These are phyloP conservation scores for Saturnispora sekii DNA, from an alignment of 805 yeast genomes.

Conservation along the genomic window DNA sequence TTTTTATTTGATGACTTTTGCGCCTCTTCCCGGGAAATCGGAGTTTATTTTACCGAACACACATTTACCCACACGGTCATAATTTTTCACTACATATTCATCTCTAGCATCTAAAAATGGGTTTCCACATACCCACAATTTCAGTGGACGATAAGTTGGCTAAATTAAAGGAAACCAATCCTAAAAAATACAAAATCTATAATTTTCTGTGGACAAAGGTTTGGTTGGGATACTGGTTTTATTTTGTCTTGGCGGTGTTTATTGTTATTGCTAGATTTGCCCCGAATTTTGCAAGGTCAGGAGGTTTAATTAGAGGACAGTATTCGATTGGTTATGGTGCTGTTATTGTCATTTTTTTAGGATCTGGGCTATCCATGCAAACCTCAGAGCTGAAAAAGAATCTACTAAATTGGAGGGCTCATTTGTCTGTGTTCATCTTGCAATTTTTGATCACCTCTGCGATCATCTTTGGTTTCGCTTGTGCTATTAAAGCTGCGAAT, in stretches of 20 bases:
- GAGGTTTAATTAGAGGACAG: conserved; percentile 66
- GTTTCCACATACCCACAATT: conserved; percentile 1
- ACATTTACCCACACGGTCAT: background rate
- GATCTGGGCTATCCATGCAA: conserved; percentile 72
- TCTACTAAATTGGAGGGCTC: conserved; percentile 74
- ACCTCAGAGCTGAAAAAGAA: conserved; percentile 53
- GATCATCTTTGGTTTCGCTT: conserved; percentile 57
- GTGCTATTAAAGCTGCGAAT: conserved; percentile 52
- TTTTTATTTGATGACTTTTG: background rate
- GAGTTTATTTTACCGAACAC: background rate
- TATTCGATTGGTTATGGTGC: conserved; percentile 79
- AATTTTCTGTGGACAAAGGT: conserved; percentile 10
- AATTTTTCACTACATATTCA: background rate
- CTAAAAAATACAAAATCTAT: conserved; percentile 4
- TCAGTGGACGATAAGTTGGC: conserved; percentile 7
- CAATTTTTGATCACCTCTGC: conserved; percentile 51
- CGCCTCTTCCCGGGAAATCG: background rate
- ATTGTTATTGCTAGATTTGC: conserved; percentile 67
- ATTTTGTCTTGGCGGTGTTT: conserved; percentile 58
- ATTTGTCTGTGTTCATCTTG: conserved; percentile 52
- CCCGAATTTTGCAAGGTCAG: conserved; percentile 77
- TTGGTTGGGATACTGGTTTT: conserved; percentile 62
- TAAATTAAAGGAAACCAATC: conserved; percentile 9
- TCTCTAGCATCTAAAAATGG: background rate
- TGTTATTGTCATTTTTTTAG: conserved; percentile 74